Base-by-base conservation (phyloP, 495 filamentous ascomycete species). In the Patellaria atrata region DNA sequence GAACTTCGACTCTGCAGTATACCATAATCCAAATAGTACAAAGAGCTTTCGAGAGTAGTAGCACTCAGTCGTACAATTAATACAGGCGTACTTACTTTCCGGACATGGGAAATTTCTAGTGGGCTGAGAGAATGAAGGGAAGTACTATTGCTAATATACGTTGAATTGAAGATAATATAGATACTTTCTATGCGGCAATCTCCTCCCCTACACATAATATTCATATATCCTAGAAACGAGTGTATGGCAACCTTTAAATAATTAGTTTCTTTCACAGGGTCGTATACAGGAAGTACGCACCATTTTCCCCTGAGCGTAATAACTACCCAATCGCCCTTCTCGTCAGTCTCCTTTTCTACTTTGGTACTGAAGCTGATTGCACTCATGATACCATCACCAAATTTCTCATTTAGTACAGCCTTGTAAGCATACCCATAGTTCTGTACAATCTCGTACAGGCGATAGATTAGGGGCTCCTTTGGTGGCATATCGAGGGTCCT, bases 361-460 rank as follows among this genome's bases (percentile, higher is more conserved):
- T 84, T 86, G 1, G 85, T 91, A 24, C 73, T 77, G 53, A 97
- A 97, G 5, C 76, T 71, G 53, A 97, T 94, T 0, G 87, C 89
- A 51, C 83, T 92, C 89, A 97, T 94, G 50, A 97, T 97, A 0
- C 89, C 89, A 58, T 97, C 89, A 0, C 89, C 89, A 61, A 97
- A 94, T 64, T 94, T 97, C 71, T 97, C 89, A 52, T 97, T 97
- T 56, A 97, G 55, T 6, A 97, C 67, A 5, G 84, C 87, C 68
- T 96, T 96, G 58, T 89, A 94, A 15, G 89, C 82, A 57, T 91
- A 89, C 4, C 89, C 89, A 52, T 96, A 97, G 53, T 92, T 97
- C 70, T 94, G 86, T 50, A 97, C 79, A 55, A 96, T 82, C 66
- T 97, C 89, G 58, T 82, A 97, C 37, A 97, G 55, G 0, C 89